phyloP scores from a whole-genome alignment of 1,284 basidiomycete genomes.

The Neonothopanus nambi region DNA sequence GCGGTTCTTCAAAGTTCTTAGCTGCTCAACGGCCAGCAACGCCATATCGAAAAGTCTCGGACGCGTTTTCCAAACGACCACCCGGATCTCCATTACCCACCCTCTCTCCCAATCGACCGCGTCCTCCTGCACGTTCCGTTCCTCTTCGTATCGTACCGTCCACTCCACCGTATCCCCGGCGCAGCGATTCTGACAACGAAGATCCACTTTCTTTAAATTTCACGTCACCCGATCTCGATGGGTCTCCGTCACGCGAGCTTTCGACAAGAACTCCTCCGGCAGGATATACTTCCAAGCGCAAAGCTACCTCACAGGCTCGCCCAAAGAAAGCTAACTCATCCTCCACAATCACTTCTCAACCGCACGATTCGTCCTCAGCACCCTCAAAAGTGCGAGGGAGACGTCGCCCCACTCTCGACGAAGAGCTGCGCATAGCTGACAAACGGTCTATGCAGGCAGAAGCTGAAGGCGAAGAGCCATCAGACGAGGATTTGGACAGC shows the following conservation, averaged over 20 bases:
- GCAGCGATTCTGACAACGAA: constrained; percentile 24
- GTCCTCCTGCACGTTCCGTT: constrained; percentile 41
- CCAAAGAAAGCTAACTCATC: too few species aligned
- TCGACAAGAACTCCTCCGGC: too few species aligned
- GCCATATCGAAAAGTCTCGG: constrained; percentile 22
- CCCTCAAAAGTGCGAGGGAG: neutral
- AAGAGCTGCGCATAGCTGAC: constrained; percentile 57
- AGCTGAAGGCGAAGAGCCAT: constrained; percentile 30
- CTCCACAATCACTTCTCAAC: neutral
- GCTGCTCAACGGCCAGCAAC: constrained; percentile 7
- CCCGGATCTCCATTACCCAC: constrained; percentile 63
- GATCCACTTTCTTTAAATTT: constrained; percentile 25
- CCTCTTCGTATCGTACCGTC: constrained; percentile 20
- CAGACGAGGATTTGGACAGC: constrained; percentile 30
- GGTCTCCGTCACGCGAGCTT: too few species aligned
- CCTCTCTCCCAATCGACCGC: constrained; percentile 54
- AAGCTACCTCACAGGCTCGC: too few species aligned
- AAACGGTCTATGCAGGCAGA: constrained; percentile 22
- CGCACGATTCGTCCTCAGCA: neutral
- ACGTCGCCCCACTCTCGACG: constrained; percentile 58
- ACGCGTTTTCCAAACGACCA: constrained; percentile 55
- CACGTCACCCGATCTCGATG: neutral
- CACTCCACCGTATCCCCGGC: neutral
- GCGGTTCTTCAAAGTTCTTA: constrained; percentile 4
- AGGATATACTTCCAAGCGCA: too few species aligned